Conservation (phyloP, 805 yeast species). For the Wickerhamomyces silvicola region DNA sequence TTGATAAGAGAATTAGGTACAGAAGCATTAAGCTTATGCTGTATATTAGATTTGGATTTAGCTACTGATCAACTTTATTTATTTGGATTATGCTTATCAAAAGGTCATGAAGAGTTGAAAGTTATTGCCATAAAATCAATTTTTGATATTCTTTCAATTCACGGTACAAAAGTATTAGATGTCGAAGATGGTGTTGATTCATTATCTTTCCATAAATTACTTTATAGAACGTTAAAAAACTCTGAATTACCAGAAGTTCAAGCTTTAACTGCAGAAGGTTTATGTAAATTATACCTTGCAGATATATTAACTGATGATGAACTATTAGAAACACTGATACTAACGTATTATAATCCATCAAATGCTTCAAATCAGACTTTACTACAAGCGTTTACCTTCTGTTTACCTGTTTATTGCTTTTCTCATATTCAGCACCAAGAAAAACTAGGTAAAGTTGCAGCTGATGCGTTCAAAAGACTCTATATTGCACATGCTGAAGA, state of each 20-base stretch:
- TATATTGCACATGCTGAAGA: conserved; percentile 37
- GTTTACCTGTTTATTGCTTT: conserved; percentile 82
- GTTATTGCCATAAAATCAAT: conserved; percentile 61
- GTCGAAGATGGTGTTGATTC: conserved; percentile 57
- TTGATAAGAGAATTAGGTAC: conserved; percentile 60
- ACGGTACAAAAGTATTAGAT: conserved; percentile 65
- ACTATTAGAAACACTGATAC: conserved; percentile 60
- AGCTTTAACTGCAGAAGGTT: conserved; percentile 77
- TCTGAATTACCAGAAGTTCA: conserved; percentile 59
- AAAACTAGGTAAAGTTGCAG: conserved; percentile 53
- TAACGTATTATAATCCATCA: conserved; percentile 69
- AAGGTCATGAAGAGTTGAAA: conserved; percentile 58
- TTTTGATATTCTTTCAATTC: conserved; percentile 71
- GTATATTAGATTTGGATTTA: conserved; percentile 58
- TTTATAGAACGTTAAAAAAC: conserved; percentile 57
- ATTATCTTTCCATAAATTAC: conserved; percentile 58
- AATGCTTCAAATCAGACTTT: conserved; percentile 58
- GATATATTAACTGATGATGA: conserved; percentile 69
- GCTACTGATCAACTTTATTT: conserved; percentile 61
- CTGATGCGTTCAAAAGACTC: conserved; percentile 59
- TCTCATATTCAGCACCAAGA: conserved; percentile 70
- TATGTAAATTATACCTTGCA: conserved; percentile 75
- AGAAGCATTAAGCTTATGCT: conserved; percentile 71
- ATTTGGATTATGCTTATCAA: conserved; percentile 63
- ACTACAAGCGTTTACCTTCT: conserved; percentile 76